Percentiles rank a stretch among this genome's conserved stretches.
Conservation (phyloP, 148 eudicot genomes). For the Silene uniflora region DNA sequence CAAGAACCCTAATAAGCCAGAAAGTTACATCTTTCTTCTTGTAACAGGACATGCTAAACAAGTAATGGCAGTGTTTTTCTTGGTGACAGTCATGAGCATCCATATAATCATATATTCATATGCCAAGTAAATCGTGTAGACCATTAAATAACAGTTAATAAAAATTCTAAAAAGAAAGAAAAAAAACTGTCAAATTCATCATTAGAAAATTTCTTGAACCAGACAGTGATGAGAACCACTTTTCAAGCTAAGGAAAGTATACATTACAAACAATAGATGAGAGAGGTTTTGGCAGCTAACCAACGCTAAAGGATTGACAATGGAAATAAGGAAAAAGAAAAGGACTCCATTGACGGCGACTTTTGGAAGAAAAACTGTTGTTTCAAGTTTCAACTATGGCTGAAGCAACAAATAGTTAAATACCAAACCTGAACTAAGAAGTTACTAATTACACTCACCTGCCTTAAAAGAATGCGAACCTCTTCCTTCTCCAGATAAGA, state of each 20-base stretch:
- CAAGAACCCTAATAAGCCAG: no score
- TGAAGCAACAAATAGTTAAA: neutral
- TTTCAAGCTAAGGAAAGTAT: neutral
- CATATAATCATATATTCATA: no score
- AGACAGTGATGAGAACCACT: neutral
- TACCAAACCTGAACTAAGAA: neutral
- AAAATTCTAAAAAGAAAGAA: neutral
- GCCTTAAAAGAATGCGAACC: conserved; percentile 68
- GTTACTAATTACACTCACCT: conserved; percentile 45
- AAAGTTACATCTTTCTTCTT: no score
- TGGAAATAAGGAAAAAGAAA: neutral
- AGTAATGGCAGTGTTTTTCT: no score
- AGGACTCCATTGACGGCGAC: neutral
- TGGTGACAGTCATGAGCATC: no score
- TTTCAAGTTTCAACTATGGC: neutral
- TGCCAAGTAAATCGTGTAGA: no score
- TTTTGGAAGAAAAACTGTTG: neutral
- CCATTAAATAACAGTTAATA: neutral
- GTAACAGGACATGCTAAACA: no score
- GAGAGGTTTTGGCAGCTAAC: neutral
- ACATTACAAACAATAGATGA: neutral
- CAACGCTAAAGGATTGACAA: neutral
- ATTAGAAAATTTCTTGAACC: no score
- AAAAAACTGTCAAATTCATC: neutral
- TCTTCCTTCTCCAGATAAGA: conserved; percentile 83